phyloP scores from a whole-genome alignment of 164 flowering plant species.

The Protea cynaroides region DNA sequence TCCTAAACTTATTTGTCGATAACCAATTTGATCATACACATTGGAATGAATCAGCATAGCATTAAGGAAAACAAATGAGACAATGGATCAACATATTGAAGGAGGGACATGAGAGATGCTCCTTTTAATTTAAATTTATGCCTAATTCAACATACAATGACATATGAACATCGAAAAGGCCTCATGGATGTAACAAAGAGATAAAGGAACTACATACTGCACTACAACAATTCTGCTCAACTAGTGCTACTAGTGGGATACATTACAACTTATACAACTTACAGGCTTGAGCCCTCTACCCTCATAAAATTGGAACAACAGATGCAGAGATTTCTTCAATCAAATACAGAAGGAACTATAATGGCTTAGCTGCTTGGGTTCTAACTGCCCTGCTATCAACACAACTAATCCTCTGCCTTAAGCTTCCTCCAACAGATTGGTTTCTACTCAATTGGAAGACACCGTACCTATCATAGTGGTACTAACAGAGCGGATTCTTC shows the following conservation, averaged over 20 bases:
- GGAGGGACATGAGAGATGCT: slow-evolving; percentile 23
- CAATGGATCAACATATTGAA: slow-evolving; percentile 12
- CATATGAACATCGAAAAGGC: slow-evolving; percentile 10
- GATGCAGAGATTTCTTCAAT: not conserved
- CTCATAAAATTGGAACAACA: not conserved
- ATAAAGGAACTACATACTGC: slow-evolving; percentile 17
- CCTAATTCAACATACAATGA: slow-evolving; percentile 13
- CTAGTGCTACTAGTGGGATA: slow-evolving; percentile 9
- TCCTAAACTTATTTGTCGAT: slow-evolving; percentile 2
- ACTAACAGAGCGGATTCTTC: slow-evolving; percentile 14
- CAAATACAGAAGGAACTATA: not conserved
- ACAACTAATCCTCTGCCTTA: slow-evolving; percentile 5
- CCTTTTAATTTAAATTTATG: slow-evolving; percentile 9
- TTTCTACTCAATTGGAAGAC: slow-evolving; percentile 18
- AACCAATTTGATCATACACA: slow-evolving; percentile 12
- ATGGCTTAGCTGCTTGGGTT: slow-evolving; percentile 9
- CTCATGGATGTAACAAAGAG: slow-evolving; percentile 10
- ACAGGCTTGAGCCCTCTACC: slow-evolving; percentile 9
- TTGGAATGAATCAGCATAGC: slow-evolving; percentile 10
- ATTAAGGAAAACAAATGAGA: not conserved
- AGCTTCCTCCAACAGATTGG: slow-evolving; percentile 23
- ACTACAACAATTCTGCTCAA: slow-evolving; percentile 9
- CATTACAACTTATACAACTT: slow-evolving; percentile 16
- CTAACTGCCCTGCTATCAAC: slow-evolving; percentile 9
- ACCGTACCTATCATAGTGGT: slow-evolving; percentile 10